Base-by-base conservation (phyloP, 139 green algal species). In the Pedinophyceae sp. region DNA sequence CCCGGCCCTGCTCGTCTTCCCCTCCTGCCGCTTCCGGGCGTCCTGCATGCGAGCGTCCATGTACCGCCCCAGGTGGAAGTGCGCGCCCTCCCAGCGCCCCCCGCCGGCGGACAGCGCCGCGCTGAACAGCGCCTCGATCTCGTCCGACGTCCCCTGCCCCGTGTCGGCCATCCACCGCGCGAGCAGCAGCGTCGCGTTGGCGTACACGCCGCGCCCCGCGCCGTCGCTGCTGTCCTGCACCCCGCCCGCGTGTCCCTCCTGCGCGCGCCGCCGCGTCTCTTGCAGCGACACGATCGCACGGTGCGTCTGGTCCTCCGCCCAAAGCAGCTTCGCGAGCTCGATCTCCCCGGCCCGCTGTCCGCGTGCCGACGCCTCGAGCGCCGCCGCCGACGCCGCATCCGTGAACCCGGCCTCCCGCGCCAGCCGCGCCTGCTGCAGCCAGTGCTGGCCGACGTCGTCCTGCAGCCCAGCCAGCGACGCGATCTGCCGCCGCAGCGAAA, bases 1-100 rank as follows among this genome's bases (percentile, higher is more conserved):
- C 43, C 70, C 55, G 26, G n/a, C 19, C 30, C 58, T 49, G 27
- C 62, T 57, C 15, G 16, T 30, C 22, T 54, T 53, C 69, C 59
- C 17, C 48, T 50, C 55, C 57, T 68, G 57, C 46, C 59, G 64
- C 60, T 27, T 34, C 30, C 39, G 28, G 15, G 69, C 76, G 54
- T 86, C 82, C 30, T 59, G 49, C 52, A 85, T 67, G 48, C 90
- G 71, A 51, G 85, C 68, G 50, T 96, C 88, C 46, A 88, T 67
- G 64, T 92, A 97, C 16, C 62, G 69, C 19, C 77, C 88, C 54
- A 80, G 83, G 39, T 67, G 65, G 60, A 95, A 97, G 60, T 88
- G 77, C 3, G 65, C 69, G 51, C 87, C 82, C 69, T 94, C 88
- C 70, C 76, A 88, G 13, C 50, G 24, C 39, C 38, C 27, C 27